Percentiles rank a stretch among this genome's conserved stretches.
phyloP scores from a whole-genome alignment of 306 rosid species.

The Cucurbita pepo region DNA sequence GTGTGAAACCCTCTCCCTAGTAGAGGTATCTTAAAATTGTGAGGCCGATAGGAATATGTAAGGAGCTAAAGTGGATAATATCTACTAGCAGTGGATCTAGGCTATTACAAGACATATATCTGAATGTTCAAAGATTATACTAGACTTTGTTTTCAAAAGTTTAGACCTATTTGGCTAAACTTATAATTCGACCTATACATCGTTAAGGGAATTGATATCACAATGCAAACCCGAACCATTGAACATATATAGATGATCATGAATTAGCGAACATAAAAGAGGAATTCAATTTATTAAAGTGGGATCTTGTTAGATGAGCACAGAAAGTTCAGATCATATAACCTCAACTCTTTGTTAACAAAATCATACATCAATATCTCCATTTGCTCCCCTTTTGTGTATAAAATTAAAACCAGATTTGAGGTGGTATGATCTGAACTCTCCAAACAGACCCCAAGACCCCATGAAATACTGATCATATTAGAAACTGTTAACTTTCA shows the following conservation, averaged over 20 bases:
- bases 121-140: too few species aligned
- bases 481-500: neutral
- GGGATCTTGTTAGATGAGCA: neutral
- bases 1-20: too few species aligned
- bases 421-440: slow-evolving; percentile 11
- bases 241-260: neutral
- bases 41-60: too few species aligned
- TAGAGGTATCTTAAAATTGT: too few species aligned
- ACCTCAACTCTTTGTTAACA: slow-evolving; percentile 3
- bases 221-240: neutral
- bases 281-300: neutral
- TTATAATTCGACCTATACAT: too few species aligned
- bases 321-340: slow-evolving; percentile 7
- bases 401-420: neutral
- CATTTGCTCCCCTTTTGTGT: neutral
- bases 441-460: slow-evolving; percentile 1
- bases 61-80: too few species aligned
- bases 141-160: too few species aligned
- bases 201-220: too few species aligned
- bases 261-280: neutral
- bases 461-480: neutral
- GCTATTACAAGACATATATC: too few species aligned
- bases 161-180: too few species aligned
- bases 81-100: too few species aligned
- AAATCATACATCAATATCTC: neutral